phyloP scores from a whole-genome alignment of 2,329 filamentous ascomycete species.

The Epichloe coenophiala region DNA sequence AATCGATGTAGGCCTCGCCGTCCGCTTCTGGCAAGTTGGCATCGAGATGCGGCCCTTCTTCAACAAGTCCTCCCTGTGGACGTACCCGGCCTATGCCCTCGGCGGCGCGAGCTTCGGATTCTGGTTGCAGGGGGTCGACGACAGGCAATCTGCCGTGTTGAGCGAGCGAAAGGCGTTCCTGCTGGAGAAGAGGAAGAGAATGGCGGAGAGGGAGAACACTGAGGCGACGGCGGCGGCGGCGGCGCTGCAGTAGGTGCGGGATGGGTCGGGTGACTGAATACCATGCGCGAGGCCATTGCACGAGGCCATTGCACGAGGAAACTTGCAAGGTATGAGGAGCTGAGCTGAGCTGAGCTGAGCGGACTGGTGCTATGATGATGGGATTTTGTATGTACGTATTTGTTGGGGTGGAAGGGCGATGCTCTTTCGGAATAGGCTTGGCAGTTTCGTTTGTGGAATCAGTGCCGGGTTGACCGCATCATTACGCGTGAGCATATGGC shows the following conservation, averaged over 20 bases:
- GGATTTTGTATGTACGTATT: neutral
- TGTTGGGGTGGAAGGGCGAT: neutral
- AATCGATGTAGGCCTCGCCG: conserved; percentile 57
- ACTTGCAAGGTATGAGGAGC: neutral
- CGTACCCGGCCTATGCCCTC: conserved; percentile 77
- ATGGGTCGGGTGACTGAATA: neutral
- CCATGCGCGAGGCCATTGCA: neutral
- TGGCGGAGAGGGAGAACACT: conserved; percentile 25
- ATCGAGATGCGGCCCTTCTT: conserved; percentile 97
- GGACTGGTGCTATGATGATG: too few relatives aligned
- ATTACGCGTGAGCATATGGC: neutral
- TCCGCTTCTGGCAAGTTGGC: conserved; percentile 91
- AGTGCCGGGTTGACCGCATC: neutral
- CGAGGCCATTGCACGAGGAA: neutral
- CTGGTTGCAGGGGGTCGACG: conserved; percentile 86
- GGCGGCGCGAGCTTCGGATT: conserved; percentile 89
- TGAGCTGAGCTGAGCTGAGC: neutral
- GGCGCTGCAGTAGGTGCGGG: neutral
- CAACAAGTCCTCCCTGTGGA: conserved; percentile 72
- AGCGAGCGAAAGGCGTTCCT: conserved; percentile 66
- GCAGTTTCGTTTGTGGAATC: neutral
- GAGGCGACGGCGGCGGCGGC: neutral
- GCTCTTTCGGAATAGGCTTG: neutral
- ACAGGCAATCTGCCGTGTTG: conserved; percentile 65
- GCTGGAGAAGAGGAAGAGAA: conserved; percentile 78